Base-by-base conservation (phyloP, 2,329 filamentous ascomycete genomes). In the Fonsecaea pugnacius region DNA sequence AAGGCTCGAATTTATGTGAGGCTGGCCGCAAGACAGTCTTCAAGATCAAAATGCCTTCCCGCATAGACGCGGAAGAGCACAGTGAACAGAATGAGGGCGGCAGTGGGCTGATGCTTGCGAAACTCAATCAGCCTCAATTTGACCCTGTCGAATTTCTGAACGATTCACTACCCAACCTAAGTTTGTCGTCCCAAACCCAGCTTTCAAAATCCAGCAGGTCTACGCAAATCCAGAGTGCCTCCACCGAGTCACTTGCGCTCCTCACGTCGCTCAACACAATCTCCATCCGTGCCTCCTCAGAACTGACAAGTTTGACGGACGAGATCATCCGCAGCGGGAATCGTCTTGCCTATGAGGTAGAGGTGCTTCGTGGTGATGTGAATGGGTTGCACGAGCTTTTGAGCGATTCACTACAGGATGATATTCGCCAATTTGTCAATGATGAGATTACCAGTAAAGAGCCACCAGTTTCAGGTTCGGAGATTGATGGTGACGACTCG, bases 321-420 rank as follows among this genome's bases (percentile, higher is more conserved):
- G 95, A 98, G 70, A 98, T 99, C 68, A 78, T 99, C 67, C 87
- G 95, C 63, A 93, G 91, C 72, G 91, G 93, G 30, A 92, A 91
- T 69, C 85, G 94, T 3, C 80, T 99, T 63, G 92, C 93, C 21
- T 99, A 99, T 74, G 91, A 98, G 77, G 94, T 98, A 21, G 94
- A 98, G 77, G 85, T 98, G 18, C 78, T 98, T 55, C 87, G 92
- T n/a, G 93, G 93, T 67, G 93, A 97, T 77, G 90, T 92, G 2
- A 79, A 92, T 53, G 85, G 90, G n/a, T 80, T 97, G 38, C 87
- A 88, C 0, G 93, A 97, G 74, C 84, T 89, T 1, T 80, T 98
- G 71, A 86, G 87, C 4, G 90, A 93, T 69, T 86, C 84, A 0
- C 77, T 96, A 50, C 85, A 86, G 53, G 83, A 87, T 4, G 91